Evolutionary conservation across 2,329 filamentous ascomycete genomes (phyloP), one percentile per base, ranked within the genome.

Genomic region (Podosphaera fusca): DNA sequence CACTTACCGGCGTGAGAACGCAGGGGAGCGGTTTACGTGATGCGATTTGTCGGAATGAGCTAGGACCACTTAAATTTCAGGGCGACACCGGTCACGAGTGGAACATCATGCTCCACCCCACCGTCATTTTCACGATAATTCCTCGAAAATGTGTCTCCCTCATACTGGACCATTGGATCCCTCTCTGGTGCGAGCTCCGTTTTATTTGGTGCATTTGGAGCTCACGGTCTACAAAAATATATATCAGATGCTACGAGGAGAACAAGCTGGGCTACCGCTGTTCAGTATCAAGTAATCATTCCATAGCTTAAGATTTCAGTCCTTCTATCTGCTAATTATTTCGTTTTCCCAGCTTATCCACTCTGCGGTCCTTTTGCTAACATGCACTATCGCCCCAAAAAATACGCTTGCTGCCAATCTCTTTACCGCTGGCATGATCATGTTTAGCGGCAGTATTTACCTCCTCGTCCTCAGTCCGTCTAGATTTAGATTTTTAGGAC

Each of bases 371-470:
- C 69, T 84, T 52, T 76, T 84, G 33, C 69, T 82, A 29, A 72
- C 78, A 3, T 68, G 74, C 14, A 70, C 72, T 55, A 70, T 70
- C 6, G 73, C 73, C 1, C 77, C 78, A 9, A 71, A 74, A 60
- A 76, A 79, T 63, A 76, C 74, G 36, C 63, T 80, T 30, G 79
- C 80, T 21, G 75, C 75, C 55, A 69, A 69, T 1, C 70, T 82
- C n/a, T 77, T 84, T 65, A 75, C 76, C 0, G 77, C 77, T 0
- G 81, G 81, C 55, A 83, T 84, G 71, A 78, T 77, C 3, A 74
- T 82, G 73, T 84, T 84, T 68, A 78, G 74, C 59, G 81, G 81
- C 1, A 78, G 74, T 64, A 75, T 85, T 61, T 85, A 85, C 66
- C 70, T 79, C 8, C 72, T 84, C 8, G 73, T 77, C 0, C 70